Conservation (phyloP, 2,329 filamentous ascomycete species). For the Dissoconium aciculare region DNA sequence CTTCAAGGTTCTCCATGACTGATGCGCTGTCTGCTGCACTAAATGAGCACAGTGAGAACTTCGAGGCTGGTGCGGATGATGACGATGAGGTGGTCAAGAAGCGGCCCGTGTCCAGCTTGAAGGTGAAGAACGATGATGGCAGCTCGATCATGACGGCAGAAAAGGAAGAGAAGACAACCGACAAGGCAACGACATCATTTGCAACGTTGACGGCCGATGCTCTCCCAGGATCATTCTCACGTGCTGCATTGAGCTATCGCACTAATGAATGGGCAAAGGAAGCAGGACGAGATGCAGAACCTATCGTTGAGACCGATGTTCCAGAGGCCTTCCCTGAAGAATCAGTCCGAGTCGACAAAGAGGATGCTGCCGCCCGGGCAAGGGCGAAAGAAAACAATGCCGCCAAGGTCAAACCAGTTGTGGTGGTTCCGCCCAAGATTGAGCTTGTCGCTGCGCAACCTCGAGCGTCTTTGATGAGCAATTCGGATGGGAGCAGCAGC, state of each 20-base stretch:
- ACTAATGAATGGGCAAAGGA: slow-evolving; percentile 97
- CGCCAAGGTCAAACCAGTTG: too few relatives aligned
- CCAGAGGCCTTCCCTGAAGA: slow-evolving; percentile 26
- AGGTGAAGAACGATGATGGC: not conserved
- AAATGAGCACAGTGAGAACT: not conserved
- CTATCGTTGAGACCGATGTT: slow-evolving; percentile 21
- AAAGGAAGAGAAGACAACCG: not conserved
- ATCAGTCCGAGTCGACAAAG: slow-evolving; percentile 23
- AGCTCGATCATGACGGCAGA: not conserved
- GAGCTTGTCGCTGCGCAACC: too few relatives aligned
- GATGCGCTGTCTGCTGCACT: not conserved
- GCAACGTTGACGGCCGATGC: not conserved
- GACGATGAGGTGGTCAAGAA: not conserved
- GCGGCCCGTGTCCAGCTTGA: not conserved
- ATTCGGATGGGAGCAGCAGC: too few relatives aligned
- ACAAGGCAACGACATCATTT: not conserved
- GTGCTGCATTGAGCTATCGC: slow-evolving; percentile 65
- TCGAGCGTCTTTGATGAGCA: too few relatives aligned
- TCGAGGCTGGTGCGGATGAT: not conserved
- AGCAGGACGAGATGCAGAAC: slow-evolving; percentile 52
- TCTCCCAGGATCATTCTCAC: slow-evolving; percentile 40
- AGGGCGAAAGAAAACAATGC: slow-evolving; percentile 14
- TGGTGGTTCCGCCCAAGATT: not conserved
- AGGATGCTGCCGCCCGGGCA: slow-evolving; percentile 34
- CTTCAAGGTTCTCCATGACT: not conserved